A percentile compares a stretch with the other conserved stretches of the same genome.
These are phyloP conservation scores for Quercus glauca DNA, from an alignment of 306 rosid genomes.

Conservation along the genomic window DNA sequence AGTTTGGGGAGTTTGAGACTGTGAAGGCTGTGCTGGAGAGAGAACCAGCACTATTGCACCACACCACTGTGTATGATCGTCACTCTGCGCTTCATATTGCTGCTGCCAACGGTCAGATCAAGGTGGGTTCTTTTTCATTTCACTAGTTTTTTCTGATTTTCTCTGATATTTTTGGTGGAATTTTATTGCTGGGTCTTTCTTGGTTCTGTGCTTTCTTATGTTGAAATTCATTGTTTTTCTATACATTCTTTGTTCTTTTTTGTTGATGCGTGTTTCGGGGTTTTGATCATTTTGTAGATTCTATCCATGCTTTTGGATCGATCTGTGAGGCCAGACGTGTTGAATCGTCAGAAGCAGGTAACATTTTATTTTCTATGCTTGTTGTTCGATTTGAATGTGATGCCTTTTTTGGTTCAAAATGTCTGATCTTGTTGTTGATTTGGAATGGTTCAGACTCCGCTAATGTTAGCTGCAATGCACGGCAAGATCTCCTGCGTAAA, in stretches of 20 bases:
- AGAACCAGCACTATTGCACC: constrained; percentile 50
- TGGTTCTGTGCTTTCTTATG: background rate
- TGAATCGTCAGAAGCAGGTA: constrained; percentile 97
- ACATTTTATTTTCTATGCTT: background rate
- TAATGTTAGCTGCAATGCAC: constrained; percentile 98
- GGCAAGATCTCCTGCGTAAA: constrained; percentile 76
- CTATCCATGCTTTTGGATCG: constrained; percentile 67
- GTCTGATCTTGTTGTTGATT: constrained; percentile 15
- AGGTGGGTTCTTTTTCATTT: constrained; percentile 41
- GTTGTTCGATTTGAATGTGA: constrained; percentile 3
- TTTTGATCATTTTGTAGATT: constrained; percentile 47
- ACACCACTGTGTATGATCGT: constrained; percentile 76
- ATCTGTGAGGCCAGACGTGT: constrained; percentile 76
- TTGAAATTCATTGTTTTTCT: background rate
- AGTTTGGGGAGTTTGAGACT: constrained; percentile 58
- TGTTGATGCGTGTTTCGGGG: background rate
- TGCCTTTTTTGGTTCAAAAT: background rate
- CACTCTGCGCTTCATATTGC: constrained; percentile 89
- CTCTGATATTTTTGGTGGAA: background rate
- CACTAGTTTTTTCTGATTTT: background rate
- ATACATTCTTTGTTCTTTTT: constrained; percentile 12
- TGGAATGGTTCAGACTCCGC: constrained; percentile 70
- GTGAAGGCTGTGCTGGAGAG: constrained; percentile 45
- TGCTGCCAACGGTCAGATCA: constrained; percentile 97
- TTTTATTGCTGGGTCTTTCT: constrained; percentile 15